Evolutionary conservation across 2,329 filamentous ascomycete genomes (phyloP), one percentile per base, ranked within the genome.

Genomic region (Sporothrix humicola): DNA sequence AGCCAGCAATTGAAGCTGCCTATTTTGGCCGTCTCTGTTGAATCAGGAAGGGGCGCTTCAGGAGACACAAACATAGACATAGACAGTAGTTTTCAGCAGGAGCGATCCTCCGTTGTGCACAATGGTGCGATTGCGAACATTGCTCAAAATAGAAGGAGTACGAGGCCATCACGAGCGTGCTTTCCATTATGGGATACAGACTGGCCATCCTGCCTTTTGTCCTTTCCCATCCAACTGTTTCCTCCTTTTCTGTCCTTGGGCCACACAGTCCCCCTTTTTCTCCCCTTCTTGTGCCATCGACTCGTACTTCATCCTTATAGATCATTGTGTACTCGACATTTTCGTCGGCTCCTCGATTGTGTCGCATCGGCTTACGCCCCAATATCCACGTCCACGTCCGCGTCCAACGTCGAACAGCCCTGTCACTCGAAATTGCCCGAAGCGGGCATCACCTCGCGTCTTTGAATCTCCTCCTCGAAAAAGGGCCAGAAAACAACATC

Each of bases 301-400:
- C 65, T 37, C 12, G 46, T 20, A 15, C 48, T 54, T 69, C 48
- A 69, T 54, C 17, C 15, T 69, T 69, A 69, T 52, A n/a, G 23
- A 56, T 69, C 66, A 69, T 69, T 42, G 48, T 54, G 66, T 56
- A 69, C 66, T 56, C 26, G 46, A 56, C 31, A 2, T 59, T 44
- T 17, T 10, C n/a, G 42, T 59, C 31, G 15, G 15, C 44, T 71
- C 54, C 23, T 31, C 15, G 20, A 15, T 26, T 63, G 37, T 63
- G 20, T 61, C 31, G 69, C 42, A 10, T 71, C 58, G 42, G 17
- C 23, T 10, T 48, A 37, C 17, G 52, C 13, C 20, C 61, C 23
- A 61, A 15, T 8, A 58, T 46, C 23, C 15, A 72, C 20, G 31
- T 56, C n/a, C 50, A 23, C 46, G 56, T 56, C 44, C 52, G 7